Evolutionary conservation across 345 rosid genomes (phyloP).

Genomic region (Citrus medica): DNA sequence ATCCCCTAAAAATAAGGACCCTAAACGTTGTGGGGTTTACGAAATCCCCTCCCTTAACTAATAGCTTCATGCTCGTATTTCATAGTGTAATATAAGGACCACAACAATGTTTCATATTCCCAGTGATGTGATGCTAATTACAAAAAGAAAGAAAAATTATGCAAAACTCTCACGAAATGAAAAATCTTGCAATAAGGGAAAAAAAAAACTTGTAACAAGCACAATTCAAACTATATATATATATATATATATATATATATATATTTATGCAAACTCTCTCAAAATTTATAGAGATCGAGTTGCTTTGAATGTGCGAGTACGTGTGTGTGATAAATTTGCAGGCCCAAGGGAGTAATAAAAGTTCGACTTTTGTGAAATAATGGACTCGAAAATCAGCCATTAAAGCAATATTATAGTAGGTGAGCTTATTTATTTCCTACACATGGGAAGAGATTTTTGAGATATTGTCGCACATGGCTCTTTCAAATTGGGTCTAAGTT

Average conservation of each 20-base stretch:
- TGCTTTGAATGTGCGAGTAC: not conserved
- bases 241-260: too few species aligned
- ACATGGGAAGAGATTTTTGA: not conserved
- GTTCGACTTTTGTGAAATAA: not conserved
- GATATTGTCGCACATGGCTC: not conserved
- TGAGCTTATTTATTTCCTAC: conserved; percentile 1
- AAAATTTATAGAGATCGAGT: not conserved
- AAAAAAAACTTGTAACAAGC: not conserved
- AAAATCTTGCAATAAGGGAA: not conserved
- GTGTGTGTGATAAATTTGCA: not conserved
- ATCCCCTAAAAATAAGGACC: too few species aligned
- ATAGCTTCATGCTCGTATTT: too few species aligned
- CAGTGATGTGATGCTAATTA: too few species aligned
- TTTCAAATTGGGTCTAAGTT: not conserved
- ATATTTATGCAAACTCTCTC: too few species aligned
- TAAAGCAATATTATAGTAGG: conserved; percentile 4
- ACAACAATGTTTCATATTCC: too few species aligned
- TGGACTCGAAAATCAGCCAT: not conserved
- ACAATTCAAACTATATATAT: not conserved
- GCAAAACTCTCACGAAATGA: not conserved
- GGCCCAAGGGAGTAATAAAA: not conserved
- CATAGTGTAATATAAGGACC: too few species aligned
- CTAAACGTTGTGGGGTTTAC: too few species aligned
- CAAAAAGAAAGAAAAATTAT: too few species aligned
- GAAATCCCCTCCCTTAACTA: too few species aligned